Base-by-base conservation (phyloP, 75 land plant genomes). In the Sequoia sempervirens region DNA sequence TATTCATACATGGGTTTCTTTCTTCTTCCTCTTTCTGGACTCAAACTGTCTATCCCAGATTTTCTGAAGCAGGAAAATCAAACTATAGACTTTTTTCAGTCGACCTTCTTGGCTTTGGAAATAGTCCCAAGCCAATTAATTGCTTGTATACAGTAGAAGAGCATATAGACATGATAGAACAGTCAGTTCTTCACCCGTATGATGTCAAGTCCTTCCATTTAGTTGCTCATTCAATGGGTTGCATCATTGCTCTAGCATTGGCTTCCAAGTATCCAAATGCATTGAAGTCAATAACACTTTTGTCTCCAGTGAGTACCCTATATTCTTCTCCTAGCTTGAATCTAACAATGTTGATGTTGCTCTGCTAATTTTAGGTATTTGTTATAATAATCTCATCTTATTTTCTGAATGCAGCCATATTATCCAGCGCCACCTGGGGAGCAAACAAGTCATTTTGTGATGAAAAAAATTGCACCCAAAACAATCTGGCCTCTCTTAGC, bases 221-320 rank as follows among this genome's bases (percentile, higher is more conserved):
- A 28, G 96, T 96, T 61, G 96, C 93, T 17, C 98, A 96, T 80
- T 96, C 98, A 23, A 91, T 96, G 96, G 98, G 98, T 34, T 96
- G 98, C 80, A 88, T 92, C 26, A 84, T 96, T 37, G 95, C 96
- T 17, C 28, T 96, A 53, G 96, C 96, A 30, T 80, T 96, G 73
- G 96, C 96, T 81, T 93, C 92, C 17, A 88, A 92, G 85, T 85
- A 90, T 61, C 84, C 92, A 1, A 40, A 84, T 30, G 85, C 87
- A 47, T 89, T 92, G 13, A 93, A 92, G 82, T 93, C 98, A 23
- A 85, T 96, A 76, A 94, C 98, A 40, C 89, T 96, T 28, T 64
- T 96, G 46, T 92, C 98, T 30, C 98, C 96, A 46, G 98, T 96
- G 81, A 89, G 95, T 88, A 74, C 64, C 34, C 9, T 15, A 37